Evolutionary conservation across 2,329 filamentous ascomycete species (phyloP).

Genomic region (Stemphylium lycopersici): DNA sequence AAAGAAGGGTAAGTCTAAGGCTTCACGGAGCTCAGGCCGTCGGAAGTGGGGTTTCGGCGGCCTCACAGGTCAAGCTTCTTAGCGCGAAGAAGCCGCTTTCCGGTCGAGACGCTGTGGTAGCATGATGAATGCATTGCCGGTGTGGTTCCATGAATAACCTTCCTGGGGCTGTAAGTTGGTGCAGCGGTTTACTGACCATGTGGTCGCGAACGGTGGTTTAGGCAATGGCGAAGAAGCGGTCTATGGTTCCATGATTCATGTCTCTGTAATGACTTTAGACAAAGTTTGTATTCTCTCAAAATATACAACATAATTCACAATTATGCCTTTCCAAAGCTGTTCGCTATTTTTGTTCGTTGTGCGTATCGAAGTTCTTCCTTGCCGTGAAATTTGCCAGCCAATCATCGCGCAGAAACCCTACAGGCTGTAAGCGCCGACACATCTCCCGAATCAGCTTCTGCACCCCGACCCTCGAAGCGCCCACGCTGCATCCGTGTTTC

Average conservation of each 20-base stretch:
- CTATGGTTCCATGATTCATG: no score
- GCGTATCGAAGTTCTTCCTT: background rate
- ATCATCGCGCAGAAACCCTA: conserved; percentile 11
- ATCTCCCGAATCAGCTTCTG: conserved; percentile 30
- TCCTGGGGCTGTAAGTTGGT: no score
- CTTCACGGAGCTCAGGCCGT: conserved; percentile 28
- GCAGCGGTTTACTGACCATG: no score
- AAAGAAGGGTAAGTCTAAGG: conserved; percentile 52
- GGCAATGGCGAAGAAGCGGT: no score
- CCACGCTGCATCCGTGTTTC: conserved; percentile 32
- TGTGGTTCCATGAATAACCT: background rate
- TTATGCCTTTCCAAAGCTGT: background rate
- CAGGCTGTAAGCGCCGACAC: conserved; percentile 36
- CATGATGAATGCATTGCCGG: background rate
- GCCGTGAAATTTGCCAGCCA: conserved; percentile 9
- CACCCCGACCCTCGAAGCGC: conserved; percentile 34
- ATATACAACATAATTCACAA: background rate
- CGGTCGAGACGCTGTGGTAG: background rate
- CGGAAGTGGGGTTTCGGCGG: conserved; percentile 47
- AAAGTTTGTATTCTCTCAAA: background rate
- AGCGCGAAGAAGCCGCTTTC: conserved; percentile 7
- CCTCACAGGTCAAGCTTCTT: conserved; percentile 46
- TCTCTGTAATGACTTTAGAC: no score
- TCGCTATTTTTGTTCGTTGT: background rate
- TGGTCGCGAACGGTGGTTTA: no score